A percentile compares a stretch with the other conserved stretches of the same genome.
Conservation (phyloP, 495 filamentous ascomycete species). For the Neurospora terricola region DNA sequence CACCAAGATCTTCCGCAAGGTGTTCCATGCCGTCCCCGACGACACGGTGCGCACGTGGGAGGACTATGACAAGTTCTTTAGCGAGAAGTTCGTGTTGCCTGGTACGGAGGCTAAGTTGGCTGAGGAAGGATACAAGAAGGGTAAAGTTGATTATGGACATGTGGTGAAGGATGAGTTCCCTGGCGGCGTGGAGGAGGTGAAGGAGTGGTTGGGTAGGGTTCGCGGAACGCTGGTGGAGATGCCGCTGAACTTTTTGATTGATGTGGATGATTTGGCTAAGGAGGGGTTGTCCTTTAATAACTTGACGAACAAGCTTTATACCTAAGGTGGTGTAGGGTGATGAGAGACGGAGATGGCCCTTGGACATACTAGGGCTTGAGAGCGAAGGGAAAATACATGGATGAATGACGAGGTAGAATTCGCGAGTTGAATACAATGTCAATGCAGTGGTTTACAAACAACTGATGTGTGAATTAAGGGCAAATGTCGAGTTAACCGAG, state of each 20-base stretch:
- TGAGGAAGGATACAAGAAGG: slow-evolving; percentile 21
- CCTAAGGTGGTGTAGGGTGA: slow-evolving; percentile 30
- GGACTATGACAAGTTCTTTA: slow-evolving; percentile 75
- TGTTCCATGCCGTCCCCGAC: slow-evolving; percentile 83
- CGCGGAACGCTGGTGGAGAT: slow-evolving; percentile 83
- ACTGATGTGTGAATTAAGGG: neutral
- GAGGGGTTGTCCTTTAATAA: slow-evolving; percentile 71
- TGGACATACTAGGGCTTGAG: neutral
- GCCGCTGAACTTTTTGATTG: slow-evolving; percentile 81
- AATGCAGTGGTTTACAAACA: neutral
- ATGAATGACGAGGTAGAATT: neutral
- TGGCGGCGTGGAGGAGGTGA: slow-evolving; percentile 59
- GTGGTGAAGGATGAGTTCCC: slow-evolving; percentile 75
- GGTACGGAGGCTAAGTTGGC: slow-evolving; percentile 20
- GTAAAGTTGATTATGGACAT: slow-evolving; percentile 65
- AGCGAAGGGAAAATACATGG: neutral
- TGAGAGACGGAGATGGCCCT: neutral
- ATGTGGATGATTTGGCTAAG: slow-evolving; percentile 76
- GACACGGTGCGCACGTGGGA: slow-evolving; percentile 74
- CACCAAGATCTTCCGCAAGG: slow-evolving; percentile 73
- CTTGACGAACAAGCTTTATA: slow-evolving; percentile 77
- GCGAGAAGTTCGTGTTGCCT: slow-evolving; percentile 56
- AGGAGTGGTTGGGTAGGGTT: slow-evolving; percentile 65
- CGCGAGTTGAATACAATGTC: neutral
- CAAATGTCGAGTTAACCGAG: neutral